These are phyloP conservation scores for Carex littledalei DNA, from an alignment of 176 grass and related monocot genomes.

Conservation along the genomic window DNA sequence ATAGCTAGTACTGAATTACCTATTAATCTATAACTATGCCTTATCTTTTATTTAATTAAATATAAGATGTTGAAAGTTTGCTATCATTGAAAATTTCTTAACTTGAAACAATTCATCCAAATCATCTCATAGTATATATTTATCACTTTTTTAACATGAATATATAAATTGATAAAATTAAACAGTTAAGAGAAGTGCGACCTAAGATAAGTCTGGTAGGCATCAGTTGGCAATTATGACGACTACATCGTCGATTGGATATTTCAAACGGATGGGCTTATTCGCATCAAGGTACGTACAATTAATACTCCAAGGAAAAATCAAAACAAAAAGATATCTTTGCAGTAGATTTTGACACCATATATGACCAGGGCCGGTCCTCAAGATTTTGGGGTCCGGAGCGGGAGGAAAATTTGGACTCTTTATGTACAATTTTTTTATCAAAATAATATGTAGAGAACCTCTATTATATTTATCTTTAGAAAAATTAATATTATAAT, in stretches of 20 bases:
- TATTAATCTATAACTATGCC: not conserved
- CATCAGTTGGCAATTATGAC: conserved; percentile 86
- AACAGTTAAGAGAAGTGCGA: conserved; percentile 68
- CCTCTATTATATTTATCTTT: no score
- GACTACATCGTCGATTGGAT: conserved; percentile 96
- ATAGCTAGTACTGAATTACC: not conserved
- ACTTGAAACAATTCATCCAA: not conserved
- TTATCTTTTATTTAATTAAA: not conserved
- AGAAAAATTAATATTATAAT: no score
- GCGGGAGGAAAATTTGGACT: no score
- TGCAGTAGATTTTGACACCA: not conserved
- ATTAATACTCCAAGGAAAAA: not conserved
- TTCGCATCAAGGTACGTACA: conserved; percentile 54
- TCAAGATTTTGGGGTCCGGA: no score
- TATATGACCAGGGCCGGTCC: no score
- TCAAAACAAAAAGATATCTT: not conserved
- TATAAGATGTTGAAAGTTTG: not conserved
- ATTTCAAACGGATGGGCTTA: conserved; percentile 73
- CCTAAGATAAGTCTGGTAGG: conserved; percentile 73
- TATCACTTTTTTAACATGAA: not conserved
- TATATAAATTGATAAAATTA: not conserved
- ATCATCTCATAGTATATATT: not conserved
- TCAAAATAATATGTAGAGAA: no score
- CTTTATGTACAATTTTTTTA: no score
- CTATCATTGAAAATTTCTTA: not conserved